A percentile compares a stretch with the other conserved stretches of the same genome.
Conservation (phyloP, 2,329 filamentous ascomycete species). For the Talaromyces sp. region DNA sequence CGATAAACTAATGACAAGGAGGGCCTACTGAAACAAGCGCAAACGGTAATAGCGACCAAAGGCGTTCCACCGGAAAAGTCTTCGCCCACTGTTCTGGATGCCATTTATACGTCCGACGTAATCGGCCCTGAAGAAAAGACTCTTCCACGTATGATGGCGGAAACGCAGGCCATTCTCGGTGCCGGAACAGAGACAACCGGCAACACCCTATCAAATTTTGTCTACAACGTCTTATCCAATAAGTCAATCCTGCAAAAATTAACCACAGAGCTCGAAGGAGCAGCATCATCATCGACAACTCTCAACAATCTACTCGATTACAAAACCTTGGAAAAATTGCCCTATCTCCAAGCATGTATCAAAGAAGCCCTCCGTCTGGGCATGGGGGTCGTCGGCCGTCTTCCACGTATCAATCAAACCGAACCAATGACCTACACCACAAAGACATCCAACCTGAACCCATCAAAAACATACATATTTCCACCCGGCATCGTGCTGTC, state of each 20-base stretch:
- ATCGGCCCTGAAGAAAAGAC: constrained; percentile 18
- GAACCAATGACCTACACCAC: constrained; percentile 16
- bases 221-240: constrained; percentile 20
- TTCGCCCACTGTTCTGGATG: constrained; percentile 17
- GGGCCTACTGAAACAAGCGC: constrained; percentile 15
- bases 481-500: constrained; percentile 14
- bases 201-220: constrained; percentile 21
- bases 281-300: constrained; percentile 19
- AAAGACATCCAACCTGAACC: background rate
- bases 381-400: constrained; percentile 27
- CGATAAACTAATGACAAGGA: background rate
- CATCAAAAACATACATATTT: constrained; percentile 16
- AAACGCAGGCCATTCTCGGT: constrained; percentile 27
- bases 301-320: constrained; percentile 16
- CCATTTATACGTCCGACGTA: constrained; percentile 16
- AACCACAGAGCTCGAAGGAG: constrained; percentile 24
- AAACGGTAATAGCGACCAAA: constrained; percentile 17
- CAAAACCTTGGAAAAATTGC: constrained; percentile 27
- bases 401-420: constrained; percentile 25
- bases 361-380: constrained; percentile 30
- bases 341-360: constrained; percentile 30
- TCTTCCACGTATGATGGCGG: constrained; percentile 27
- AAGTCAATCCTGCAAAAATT: constrained; percentile 20
- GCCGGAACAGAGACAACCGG: constrained; percentile 29
- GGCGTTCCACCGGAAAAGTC: constrained; percentile 15